phyloP scores from a whole-genome alignment of 2,329 filamentous ascomycete species.

The Akanthomyces dipterigenus region DNA sequence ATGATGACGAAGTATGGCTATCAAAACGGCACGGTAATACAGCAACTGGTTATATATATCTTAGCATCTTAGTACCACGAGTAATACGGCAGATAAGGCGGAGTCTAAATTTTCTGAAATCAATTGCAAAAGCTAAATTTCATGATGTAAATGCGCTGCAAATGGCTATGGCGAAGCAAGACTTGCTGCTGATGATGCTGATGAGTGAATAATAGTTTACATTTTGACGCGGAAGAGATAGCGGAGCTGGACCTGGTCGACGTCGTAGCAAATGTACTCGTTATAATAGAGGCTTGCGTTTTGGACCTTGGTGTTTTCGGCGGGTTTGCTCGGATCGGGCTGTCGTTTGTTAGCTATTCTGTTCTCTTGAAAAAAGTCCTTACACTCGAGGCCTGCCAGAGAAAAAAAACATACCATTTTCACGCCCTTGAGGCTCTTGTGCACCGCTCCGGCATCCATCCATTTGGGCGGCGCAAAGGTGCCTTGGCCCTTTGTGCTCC shows the following conservation, averaged over 20 bases:
- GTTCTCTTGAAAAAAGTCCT: too few relatives aligned
- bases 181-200: not conserved
- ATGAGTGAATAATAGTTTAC: slow-evolving; percentile 16
- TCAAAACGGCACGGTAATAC: too few relatives aligned
- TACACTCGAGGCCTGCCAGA: not conserved
- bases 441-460: slow-evolving; percentile 65
- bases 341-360: slow-evolving; percentile 18
- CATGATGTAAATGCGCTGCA: not conserved
- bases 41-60: not conserved
- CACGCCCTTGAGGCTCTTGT: slow-evolving; percentile 59
- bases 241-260: slow-evolving; percentile 61
- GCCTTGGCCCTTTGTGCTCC: slow-evolving; percentile 68
- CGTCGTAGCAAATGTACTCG: slow-evolving; percentile 67
- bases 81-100: not conserved
- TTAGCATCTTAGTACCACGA: not conserved
- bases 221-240: slow-evolving; percentile 62
- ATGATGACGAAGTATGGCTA: not conserved
- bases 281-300: slow-evolving; percentile 56
- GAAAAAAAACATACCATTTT: slow-evolving; percentile 52
- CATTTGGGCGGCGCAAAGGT: slow-evolving; percentile 56
- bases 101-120: not conserved
- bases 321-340: slow-evolving; percentile 42
- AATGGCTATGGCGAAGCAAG: not conserved
- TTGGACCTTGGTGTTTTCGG: slow-evolving; percentile 40
- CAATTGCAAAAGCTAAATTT: not conserved